Evolutionary conservation across 2,329 filamentous ascomycete genomes (phyloP).

Genomic region (Herpotrichia juniperi): DNA sequence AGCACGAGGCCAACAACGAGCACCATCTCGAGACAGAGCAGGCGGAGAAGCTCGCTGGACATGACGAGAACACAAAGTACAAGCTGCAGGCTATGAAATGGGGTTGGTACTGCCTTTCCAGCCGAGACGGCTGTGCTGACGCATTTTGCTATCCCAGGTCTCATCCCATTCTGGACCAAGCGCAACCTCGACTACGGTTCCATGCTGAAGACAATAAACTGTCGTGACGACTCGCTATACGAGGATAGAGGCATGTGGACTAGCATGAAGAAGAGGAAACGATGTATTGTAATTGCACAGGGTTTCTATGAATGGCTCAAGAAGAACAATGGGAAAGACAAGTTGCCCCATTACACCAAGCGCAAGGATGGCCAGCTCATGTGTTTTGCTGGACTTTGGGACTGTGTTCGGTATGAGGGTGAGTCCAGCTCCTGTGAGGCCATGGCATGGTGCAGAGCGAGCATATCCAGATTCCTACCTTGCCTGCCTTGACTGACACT

Average conservation of each 20-base stretch:
- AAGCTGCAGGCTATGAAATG: constrained; percentile 94
- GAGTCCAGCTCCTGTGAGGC: constrained; percentile 18
- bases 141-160: constrained; percentile 48
- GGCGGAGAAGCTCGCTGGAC: constrained; percentile 18
- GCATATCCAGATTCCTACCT: constrained; percentile 20
- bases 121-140: constrained; percentile 17
- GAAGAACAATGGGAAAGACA: constrained; percentile 75
- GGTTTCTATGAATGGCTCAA: constrained; percentile 98
- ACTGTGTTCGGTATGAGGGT: constrained; percentile 83
- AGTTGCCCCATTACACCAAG: constrained; percentile 83
- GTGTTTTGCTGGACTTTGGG: constrained; percentile 92
- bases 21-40: constrained; percentile 13
- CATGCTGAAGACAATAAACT: constrained; percentile 91
- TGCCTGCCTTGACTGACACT: constrained; percentile 29
- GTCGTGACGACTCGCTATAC: constrained; percentile 83
- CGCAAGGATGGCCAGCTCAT: constrained; percentile 82
- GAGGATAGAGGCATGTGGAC: constrained; percentile 86
- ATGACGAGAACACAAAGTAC: constrained; percentile 62
- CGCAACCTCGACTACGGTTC: constrained; percentile 77
- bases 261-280: constrained; percentile 85
- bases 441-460: constrained; percentile 13
- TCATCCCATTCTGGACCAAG: constrained; percentile 94
- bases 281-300: constrained; percentile 86
- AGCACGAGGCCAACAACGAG: constrained; percentile 15
- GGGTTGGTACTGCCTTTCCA: constrained; percentile 55